phyloP scores from a whole-genome alignment of 208 protist genomes.

The Trypanosoma rangeli region DNA sequence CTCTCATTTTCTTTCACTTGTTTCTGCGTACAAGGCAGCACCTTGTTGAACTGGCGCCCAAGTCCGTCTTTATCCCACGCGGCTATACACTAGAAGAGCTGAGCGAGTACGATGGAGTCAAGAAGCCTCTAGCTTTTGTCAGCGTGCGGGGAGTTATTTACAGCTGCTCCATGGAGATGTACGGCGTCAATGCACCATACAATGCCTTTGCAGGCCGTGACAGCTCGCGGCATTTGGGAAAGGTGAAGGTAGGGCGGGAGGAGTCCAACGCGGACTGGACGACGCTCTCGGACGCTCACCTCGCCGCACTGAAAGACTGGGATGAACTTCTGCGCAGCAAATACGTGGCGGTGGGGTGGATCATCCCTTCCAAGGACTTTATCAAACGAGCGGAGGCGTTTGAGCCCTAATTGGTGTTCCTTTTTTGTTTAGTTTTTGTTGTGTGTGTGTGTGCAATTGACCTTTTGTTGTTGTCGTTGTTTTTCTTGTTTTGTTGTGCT shows the following conservation, averaged over 20 bases:
- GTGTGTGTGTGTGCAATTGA: background rate
- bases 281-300: slow-evolving; percentile 54
- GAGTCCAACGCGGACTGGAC: slow-evolving; percentile 89
- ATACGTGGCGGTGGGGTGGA: slow-evolving; percentile 80
- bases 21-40: slow-evolving; percentile 38
- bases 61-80: slow-evolving; percentile 57
- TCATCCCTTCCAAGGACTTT: slow-evolving; percentile 58
- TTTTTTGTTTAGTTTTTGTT: slow-evolving; percentile 2
- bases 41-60: slow-evolving; percentile 45
- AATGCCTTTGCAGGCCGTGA: slow-evolving; percentile 86
- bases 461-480: background rate
- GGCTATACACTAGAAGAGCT: slow-evolving; percentile 83
- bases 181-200: slow-evolving; percentile 77
- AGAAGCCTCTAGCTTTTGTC: slow-evolving; percentile 67
- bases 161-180: slow-evolving; percentile 74
- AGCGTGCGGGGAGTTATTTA: slow-evolving; percentile 87
- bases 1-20: slow-evolving; percentile 19
- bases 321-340: slow-evolving; percentile 81
- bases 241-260: slow-evolving; percentile 72
- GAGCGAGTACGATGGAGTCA: slow-evolving; percentile 67
- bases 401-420: slow-evolving; percentile 26
- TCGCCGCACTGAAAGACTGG: slow-evolving; percentile 84
- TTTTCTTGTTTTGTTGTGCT: slow-evolving; percentile 1
- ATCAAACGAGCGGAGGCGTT: slow-evolving; percentile 48
- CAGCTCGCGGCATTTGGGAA: slow-evolving; percentile 83